Evolutionary conservation across 2,329 filamentous ascomycete genomes (phyloP).

Genomic region (Claviceps sp.): DNA sequence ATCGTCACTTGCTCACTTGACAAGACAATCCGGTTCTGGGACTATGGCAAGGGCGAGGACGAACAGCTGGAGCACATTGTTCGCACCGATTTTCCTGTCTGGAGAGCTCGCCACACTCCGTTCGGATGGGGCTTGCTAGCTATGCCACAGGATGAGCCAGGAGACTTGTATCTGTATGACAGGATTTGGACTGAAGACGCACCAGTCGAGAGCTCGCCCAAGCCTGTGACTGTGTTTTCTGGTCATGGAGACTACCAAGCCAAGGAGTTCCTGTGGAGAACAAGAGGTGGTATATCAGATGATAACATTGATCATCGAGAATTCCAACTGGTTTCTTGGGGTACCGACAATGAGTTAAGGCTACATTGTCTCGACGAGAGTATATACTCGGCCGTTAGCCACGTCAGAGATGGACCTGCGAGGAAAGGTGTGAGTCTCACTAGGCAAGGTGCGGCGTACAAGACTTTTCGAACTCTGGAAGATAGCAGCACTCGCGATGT

Average conservation of each 20-base stretch:
- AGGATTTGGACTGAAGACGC: constrained; percentile 34
- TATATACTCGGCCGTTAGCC: constrained; percentile 55
- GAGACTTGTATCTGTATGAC: constrained; percentile 75
- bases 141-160: constrained; percentile 84
- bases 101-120: constrained; percentile 81
- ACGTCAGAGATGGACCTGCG: constrained; percentile 53
- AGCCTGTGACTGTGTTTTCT: constrained; percentile 43
- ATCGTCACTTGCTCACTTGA: constrained; percentile 84
- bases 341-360: constrained; percentile 69
- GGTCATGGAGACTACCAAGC: constrained; percentile 56
- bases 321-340: constrained; percentile 90
- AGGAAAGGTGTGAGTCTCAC: constrained; percentile 57
- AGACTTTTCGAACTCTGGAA: constrained; percentile 66
- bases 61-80: constrained; percentile 65
- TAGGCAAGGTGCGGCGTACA: constrained; percentile 72
- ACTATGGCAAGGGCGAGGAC: constrained; percentile 50
- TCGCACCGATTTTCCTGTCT: constrained; percentile 71
- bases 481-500: constrained; percentile 39
- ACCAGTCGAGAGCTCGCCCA: constrained; percentile 28
- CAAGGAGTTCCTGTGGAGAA: constrained; percentile 86
- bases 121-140: constrained; percentile 77
- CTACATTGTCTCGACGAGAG: constrained; percentile 59
- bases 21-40: constrained; percentile 88
- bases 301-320: constrained; percentile 70
- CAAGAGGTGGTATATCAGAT: constrained; percentile 52